A percentile compares a stretch with the other conserved stretches of the same genome.
Evolutionary conservation across 495 filamentous ascomycete species (phyloP).

Genomic region (Choiromyces venosus): DNA sequence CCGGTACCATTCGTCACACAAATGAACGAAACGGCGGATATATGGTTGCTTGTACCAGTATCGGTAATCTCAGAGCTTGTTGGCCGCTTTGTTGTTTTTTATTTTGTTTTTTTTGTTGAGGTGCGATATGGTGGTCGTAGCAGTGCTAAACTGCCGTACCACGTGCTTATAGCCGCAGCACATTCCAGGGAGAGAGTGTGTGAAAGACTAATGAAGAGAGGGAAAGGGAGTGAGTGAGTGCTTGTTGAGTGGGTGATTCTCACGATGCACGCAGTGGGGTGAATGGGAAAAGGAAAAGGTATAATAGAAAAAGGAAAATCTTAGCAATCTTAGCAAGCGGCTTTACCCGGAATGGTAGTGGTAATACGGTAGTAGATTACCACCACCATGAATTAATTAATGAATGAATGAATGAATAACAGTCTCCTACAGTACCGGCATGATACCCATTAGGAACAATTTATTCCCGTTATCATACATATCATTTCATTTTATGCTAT

Average conservation of each 20-base stretch:
- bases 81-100: not conserved
- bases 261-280: not conserved
- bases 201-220: too few relatives aligned
- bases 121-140: not conserved
- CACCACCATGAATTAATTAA: not conserved
- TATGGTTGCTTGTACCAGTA: not conserved
- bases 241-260: not conserved
- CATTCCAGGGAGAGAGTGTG: not conserved
- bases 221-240: not conserved
- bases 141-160: not conserved
- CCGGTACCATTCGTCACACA: not conserved
- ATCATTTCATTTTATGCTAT: too few relatives aligned
- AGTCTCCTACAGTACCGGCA: not conserved
- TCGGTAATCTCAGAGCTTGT: not conserved
- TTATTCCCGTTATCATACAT: too few relatives aligned
- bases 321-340: too few relatives aligned
- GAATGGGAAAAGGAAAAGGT: not conserved
- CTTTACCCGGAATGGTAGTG: not conserved
- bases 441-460: too few relatives aligned
- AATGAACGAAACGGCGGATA: not conserved
- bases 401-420: not conserved
- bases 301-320: not conserved
- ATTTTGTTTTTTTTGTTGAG: not conserved
- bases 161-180: not conserved
- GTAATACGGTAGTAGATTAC: not conserved